These are phyloP conservation scores for Candida ipomoeae DNA, from an alignment of 805 yeast genomes.

Conservation along the genomic window DNA sequence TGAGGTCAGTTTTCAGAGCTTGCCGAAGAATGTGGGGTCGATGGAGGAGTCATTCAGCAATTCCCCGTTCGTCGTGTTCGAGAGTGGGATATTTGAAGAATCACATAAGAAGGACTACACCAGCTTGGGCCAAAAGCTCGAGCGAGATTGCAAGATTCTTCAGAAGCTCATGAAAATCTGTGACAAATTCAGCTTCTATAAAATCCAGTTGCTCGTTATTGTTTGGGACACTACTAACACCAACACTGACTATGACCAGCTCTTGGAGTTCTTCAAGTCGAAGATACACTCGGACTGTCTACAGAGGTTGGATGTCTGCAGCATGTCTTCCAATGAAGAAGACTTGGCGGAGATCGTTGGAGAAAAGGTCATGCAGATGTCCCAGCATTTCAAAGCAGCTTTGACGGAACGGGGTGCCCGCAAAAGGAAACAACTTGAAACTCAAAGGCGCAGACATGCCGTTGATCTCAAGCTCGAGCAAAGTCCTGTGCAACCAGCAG, in stretches of 20 bases:
- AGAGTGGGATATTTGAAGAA: conserved; percentile 43
- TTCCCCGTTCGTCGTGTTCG: conserved; percentile 45
- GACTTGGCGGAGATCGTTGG: conserved; percentile 26
- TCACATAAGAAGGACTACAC: conserved; percentile 9
- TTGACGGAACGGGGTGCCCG: conserved; percentile 28
- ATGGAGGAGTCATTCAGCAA: conserved; percentile 36
- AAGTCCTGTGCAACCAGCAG: not conserved
- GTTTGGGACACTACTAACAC: conserved; percentile 37
- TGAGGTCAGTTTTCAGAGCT: conserved; percentile 34
- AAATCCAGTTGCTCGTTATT: conserved; percentile 37
- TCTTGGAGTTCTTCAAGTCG: conserved; percentile 17
- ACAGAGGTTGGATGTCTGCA: conserved; percentile 25
- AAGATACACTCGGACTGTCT: conserved; percentile 13
- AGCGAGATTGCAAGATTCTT: conserved; percentile 34
- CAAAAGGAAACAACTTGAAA: conserved; percentile 17
- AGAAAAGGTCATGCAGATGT: conserved; percentile 21
- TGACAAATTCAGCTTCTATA: conserved; percentile 33
- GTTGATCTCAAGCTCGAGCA: not conserved
- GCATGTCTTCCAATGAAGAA: conserved; percentile 28
- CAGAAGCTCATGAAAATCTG: conserved; percentile 32
- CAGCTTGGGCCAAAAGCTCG: conserved; percentile 29
- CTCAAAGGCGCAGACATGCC: not conserved
- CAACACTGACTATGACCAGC: conserved; percentile 13
- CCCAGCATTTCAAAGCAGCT: conserved; percentile 23
- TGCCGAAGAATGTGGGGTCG: conserved; percentile 37